Percentiles rank a stretch among this genome's conserved stretches.
Evolutionary conservation across 176 grass and related monocot genomes (phyloP).

Genomic region (Cenchrus purpureus): DNA sequence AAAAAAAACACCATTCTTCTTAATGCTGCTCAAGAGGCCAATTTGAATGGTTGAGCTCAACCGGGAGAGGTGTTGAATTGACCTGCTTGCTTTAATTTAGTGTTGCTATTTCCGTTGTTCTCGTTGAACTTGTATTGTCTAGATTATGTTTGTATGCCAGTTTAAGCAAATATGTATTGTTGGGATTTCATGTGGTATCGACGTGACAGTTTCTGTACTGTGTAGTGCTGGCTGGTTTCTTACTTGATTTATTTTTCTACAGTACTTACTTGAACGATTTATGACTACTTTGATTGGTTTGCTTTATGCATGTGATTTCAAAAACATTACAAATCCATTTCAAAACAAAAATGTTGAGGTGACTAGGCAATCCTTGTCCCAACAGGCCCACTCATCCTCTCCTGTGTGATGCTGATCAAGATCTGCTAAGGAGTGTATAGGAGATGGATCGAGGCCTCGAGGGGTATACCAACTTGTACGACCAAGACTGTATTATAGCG

Average conservation of each 20-base stretch:
- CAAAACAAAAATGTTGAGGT: too few species aligned
- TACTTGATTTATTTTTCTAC: neutral
- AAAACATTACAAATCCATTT: too few species aligned
- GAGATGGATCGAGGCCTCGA: too few species aligned
- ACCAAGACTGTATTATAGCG: too few species aligned
- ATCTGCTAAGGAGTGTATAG: too few species aligned
- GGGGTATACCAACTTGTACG: too few species aligned
- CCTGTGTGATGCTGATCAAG: too few species aligned
- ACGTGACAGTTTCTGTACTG: neutral
- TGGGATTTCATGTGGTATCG: neutral
- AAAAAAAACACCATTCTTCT: slow-evolving; percentile 19
- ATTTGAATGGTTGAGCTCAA: neutral
- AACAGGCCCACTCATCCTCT: too few species aligned
- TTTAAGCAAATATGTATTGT: neutral
- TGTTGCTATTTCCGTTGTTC: neutral
- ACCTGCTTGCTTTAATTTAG: too few species aligned
- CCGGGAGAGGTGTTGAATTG: neutral
- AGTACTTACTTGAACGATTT: neutral
- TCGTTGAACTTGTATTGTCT: neutral
- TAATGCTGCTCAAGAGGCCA: neutral
- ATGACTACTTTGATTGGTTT: neutral
- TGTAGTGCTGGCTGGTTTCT: neutral
- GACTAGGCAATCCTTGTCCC: too few species aligned
- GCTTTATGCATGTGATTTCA: neutral
- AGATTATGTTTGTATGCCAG: neutral